Evolutionary conservation across 2,329 filamentous ascomycete genomes (phyloP).

Genomic region (Talaromyces islandicus): DNA sequence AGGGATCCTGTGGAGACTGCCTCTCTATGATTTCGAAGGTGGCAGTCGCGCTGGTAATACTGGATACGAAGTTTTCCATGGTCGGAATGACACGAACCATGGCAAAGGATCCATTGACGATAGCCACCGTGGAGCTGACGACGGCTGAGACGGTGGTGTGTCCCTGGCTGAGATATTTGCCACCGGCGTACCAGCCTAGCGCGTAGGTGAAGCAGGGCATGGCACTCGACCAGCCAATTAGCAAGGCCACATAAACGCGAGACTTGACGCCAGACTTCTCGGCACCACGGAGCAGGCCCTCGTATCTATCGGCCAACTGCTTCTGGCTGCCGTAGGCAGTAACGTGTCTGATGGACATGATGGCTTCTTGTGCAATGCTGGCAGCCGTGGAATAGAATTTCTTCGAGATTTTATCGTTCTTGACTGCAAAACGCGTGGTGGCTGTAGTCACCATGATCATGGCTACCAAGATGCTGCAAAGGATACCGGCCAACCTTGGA

Average conservation of each 20-base stretch:
- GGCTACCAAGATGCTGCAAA: not conserved
- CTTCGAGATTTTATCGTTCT: constrained; percentile 48
- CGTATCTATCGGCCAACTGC: constrained; percentile 65
- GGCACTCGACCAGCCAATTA: not conserved
- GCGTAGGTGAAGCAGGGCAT: not conserved
- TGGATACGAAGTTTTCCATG: not conserved
- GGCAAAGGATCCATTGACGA: not conserved
- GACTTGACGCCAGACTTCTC: not conserved
- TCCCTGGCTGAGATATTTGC: not conserved
- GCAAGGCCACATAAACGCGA: not conserved
- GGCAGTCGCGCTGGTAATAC: not conserved
- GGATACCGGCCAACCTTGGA: constrained; percentile 28
- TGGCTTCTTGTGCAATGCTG: constrained; percentile 84
- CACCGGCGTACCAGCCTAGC: not conserved
- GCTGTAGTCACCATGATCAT: not conserved
- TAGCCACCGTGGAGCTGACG: not conserved
- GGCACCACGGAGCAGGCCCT: constrained; percentile 55
- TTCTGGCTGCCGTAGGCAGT: constrained; percentile 90
- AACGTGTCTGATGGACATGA: constrained; percentile 86
- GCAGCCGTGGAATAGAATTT: constrained; percentile 76
- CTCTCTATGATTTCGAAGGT: not conserved
- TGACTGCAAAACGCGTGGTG: not conserved
- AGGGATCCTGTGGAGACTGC: not conserved
- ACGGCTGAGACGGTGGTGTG: not conserved
- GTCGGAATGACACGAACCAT: not conserved